These are phyloP conservation scores for Microdochium paspali DNA, from an alignment of 2,329 filamentous ascomycete genomes.

Conservation along the genomic window DNA sequence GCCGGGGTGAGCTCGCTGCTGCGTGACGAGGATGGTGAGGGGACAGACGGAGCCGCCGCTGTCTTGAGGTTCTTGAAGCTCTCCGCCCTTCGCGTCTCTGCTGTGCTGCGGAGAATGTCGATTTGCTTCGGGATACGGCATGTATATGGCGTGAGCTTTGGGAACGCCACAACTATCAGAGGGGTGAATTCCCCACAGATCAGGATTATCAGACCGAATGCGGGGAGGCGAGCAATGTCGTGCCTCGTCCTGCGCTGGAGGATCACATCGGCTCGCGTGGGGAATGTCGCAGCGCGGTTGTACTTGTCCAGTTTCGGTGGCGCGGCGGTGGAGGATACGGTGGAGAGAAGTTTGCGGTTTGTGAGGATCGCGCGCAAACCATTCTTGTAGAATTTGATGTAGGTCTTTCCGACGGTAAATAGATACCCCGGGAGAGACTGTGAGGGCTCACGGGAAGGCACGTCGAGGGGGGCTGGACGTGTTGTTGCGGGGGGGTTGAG, in stretches of 20 bases:
- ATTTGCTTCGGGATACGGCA: slow-evolving; percentile 77
- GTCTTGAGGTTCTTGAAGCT: slow-evolving; percentile 35
- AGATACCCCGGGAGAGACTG: slow-evolving; percentile 41
- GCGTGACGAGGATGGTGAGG: too few relatives aligned
- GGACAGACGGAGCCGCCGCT: too few relatives aligned
- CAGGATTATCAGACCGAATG: slow-evolving; percentile 67
- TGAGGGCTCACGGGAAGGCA: slow-evolving; percentile 44
- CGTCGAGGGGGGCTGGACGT: slow-evolving; percentile 57
- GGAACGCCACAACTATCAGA: slow-evolving; percentile 63
- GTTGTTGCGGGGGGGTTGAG: slow-evolving; percentile 68
- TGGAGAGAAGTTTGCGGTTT: slow-evolving; percentile 49
- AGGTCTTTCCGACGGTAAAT: slow-evolving; percentile 61
- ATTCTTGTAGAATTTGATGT: slow-evolving; percentile 78
- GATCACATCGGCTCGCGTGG: slow-evolving; percentile 62
- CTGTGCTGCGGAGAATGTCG: slow-evolving; percentile 39
- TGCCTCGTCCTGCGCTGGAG: slow-evolving; percentile 57
- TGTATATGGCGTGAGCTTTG: slow-evolving; percentile 63
- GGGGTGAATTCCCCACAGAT: slow-evolving; percentile 83
- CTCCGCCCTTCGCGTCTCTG: slow-evolving; percentile 39
- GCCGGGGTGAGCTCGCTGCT: neutral
- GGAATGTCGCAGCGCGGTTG: slow-evolving; percentile 27
- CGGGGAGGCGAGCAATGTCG: slow-evolving; percentile 68
- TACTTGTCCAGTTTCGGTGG: slow-evolving; percentile 26
- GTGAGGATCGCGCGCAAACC: slow-evolving; percentile 66
- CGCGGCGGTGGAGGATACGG: slow-evolving; percentile 19